Base-by-base conservation (phyloP, 208 protist genomes). In the Trypanosoma avium region DNA sequence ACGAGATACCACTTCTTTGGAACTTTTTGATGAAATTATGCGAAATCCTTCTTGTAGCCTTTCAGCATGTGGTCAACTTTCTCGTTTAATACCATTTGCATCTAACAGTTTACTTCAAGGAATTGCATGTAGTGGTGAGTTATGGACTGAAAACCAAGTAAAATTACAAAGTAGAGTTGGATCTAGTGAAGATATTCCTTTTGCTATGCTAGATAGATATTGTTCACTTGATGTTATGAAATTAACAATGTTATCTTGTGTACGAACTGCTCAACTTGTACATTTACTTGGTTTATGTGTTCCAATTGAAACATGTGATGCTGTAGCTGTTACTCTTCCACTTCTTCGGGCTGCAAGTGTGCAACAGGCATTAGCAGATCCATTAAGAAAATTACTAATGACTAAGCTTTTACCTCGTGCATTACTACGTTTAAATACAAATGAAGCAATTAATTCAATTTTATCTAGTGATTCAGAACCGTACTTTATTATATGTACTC, bases 251-350 rank as follows among this genome's bases (percentile, higher is more conserved):
- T 66, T 79, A 15, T 55, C 59, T 3, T 60, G 70, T 63, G 84
- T 93, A 33, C 86, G 90, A 49, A 92, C 84, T 0, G 86, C 76
- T 1, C 90, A 95, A 70, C 73, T 92, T 2, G 47, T 95, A 21
- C 82, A 84, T n/a, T 65, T 95, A 56, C 55, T 81, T 40, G 84
- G 86, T 15, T 22, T 40, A 35, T 58, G 49, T 42, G 57, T 75
- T 30, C 67, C 54, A 6, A 58, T 72, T 26, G 67, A 67, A 15
- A 49, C 52, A 12, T 62, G 65, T 17, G 73, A 61, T 52, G 50
- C 68, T 24, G 67, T 73, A 24, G 69, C 67, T 46, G 77, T 52
- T 72, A 64, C 8, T 63, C 75, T 13, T 10, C 60, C 74, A 22
- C 56, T 94, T 24, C 71, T 94, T 24, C 61, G 73, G 19, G 81